A percentile compares a stretch with the other conserved stretches of the same genome.
These are phyloP conservation scores for Penicillium griseofulvum DNA, from an alignment of 2,329 filamentous ascomycete species.

Conservation along the genomic window DNA sequence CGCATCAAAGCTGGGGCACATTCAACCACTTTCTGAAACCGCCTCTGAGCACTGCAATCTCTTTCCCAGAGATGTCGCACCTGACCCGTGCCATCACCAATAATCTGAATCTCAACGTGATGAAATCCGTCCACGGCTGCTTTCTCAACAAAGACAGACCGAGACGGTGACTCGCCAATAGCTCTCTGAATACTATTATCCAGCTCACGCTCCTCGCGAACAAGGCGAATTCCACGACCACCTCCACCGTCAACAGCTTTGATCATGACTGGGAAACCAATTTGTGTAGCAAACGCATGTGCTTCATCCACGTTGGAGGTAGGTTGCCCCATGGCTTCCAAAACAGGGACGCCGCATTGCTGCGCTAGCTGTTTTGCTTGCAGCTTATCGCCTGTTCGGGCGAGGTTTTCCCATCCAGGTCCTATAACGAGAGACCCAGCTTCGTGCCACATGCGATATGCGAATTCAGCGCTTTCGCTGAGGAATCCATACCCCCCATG, in stretches of 20 bases:
- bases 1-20: constrained; percentile 53
- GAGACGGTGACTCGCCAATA: constrained; percentile 58
- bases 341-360: constrained; percentile 52
- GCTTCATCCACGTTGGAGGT: constrained; percentile 47
- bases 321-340: constrained; percentile 48
- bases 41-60: constrained; percentile 60
- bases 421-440: constrained; percentile 52
- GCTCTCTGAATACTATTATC: constrained; percentile 50
- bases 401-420: constrained; percentile 57
- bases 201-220: constrained; percentile 46
- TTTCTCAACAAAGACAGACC: constrained; percentile 59
- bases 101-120: constrained; percentile 61
- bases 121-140: constrained; percentile 61
- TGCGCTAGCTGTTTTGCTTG: constrained; percentile 53
- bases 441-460: constrained; percentile 50
- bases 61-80: constrained; percentile 59
- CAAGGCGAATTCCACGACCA: constrained; percentile 59
- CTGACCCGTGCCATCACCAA: constrained; percentile 55
- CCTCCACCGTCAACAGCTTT: constrained; percentile 66
- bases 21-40: constrained; percentile 63
- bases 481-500: constrained; percentile 65
- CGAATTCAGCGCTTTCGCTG: constrained; percentile 55
- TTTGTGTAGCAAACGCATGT: constrained; percentile 56
- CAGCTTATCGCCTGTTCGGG: constrained; percentile 56
- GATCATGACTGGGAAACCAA: constrained; percentile 58